Base-by-base conservation (phyloP, 345 rosid species). In the Arabis hirsuta region DNA sequence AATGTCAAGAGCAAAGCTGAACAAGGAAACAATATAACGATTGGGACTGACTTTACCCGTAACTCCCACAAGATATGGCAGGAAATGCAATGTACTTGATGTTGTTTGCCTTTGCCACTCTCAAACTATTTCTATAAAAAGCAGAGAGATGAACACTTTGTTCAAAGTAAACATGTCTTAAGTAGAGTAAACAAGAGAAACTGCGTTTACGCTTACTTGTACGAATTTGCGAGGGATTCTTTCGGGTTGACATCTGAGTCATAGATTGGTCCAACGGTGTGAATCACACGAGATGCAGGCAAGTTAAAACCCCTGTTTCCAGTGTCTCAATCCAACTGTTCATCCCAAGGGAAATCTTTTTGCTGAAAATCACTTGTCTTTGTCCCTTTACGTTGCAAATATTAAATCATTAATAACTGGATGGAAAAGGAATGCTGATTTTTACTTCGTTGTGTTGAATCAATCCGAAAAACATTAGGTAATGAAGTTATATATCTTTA, bases 201-300 rank as follows among this genome's bases (percentile, higher is more conserved):
- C 13, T 13, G 6, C n/a, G 10, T 34, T 50, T 29, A 39, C 22
- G 11, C 60, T 70, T 71, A 88, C 97, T 78, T 87, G 85, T 89
- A 94, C 41, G 93, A 78, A 79, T 64, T 88, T 54, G 58, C 68
- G 67, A 91, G 81, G 38, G 84, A 82, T 41, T 81, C 80, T 78
- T 73, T 45, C 51, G 92, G 91, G 73, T 89, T 82, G 4, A 79
- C 42, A 44, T 81, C 82, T 7, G 62, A 55, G 63, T 79, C 77
- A 76, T 89, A 90, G 55, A 93, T 69, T 0, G 98, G 97, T 34
- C 98, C 98, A 75, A 86, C 96, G 0, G 97, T 86, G 78, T 90
- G 86, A 77, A 93, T 87, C 69, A 93, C 90, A 61, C 79, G 86
- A 8, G 93, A 84, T 7, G 82, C 90, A 38, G 89, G 89, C 82